Conservation (phyloP, 2,329 filamentous ascomycete genomes). For the Ophiostoma sp. region DNA sequence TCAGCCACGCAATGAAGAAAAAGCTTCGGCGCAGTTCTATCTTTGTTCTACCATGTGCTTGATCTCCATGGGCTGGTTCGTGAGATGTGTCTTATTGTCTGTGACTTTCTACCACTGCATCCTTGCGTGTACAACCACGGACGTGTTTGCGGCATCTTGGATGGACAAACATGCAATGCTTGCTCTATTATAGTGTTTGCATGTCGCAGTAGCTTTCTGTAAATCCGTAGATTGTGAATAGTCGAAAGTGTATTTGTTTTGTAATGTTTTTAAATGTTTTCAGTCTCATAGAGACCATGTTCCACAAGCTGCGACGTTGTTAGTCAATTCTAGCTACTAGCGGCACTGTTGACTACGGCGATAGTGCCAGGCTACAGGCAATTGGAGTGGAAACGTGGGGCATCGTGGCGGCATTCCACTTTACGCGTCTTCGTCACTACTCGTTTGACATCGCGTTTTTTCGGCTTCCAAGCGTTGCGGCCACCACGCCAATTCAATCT, state of each 20-base stretch:
- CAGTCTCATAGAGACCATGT: no score
- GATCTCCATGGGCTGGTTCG: not conserved
- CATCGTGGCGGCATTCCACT: not conserved
- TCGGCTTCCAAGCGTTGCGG: not conserved
- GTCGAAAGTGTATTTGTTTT: no score
- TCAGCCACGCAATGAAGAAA: not conserved
- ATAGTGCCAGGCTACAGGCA: not conserved
- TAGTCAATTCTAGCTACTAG: not conserved
- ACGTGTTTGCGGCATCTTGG: no score
- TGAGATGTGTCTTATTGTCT: not conserved
- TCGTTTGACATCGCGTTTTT: not conserved
- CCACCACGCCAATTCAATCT: no score
- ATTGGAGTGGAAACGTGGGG: not conserved
- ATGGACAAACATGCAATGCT: no score
- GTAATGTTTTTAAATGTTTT: no score
- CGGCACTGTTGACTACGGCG: not conserved
- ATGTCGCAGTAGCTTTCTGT: no score
- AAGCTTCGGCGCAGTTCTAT: not conserved
- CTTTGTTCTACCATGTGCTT: not conserved
- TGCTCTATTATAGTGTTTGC: no score
- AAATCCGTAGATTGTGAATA: no score
- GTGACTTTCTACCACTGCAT: no score
- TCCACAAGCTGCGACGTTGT: not conserved
- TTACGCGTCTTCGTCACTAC: not conserved
- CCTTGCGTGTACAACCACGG: no score